Conservation (phyloP, 306 rosid species). For the Quillaja saponaria region DNA sequence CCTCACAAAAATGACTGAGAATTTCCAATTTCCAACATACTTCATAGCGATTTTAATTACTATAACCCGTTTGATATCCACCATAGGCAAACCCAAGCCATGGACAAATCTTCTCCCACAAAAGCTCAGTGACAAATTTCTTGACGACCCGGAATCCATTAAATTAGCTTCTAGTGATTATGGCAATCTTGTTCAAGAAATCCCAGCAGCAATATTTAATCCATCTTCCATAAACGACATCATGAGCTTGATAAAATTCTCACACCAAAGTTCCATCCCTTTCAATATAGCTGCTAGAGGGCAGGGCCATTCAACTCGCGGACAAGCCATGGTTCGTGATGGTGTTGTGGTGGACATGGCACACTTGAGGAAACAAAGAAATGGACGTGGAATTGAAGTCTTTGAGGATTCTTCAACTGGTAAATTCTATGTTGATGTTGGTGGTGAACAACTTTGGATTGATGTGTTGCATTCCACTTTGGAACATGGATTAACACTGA, state of each 20-base stretch:
- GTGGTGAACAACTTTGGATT: conserved; percentile 68
- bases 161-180: conserved; percentile 56
- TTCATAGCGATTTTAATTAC: conserved; percentile 33
- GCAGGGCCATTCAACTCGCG: conserved; percentile 64
- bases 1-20: conserved; percentile 43
- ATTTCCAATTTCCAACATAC: conserved; percentile 25
- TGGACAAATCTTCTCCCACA: conserved; percentile 27
- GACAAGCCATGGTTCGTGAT: conserved; percentile 67
- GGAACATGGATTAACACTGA: conserved; percentile 59
- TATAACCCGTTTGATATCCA: conserved; percentile 43
- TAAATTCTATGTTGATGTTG: conserved; percentile 58
- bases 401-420: conserved; percentile 35
- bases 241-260: conserved; percentile 34
- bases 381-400: conserved; percentile 29
- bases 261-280: conserved; percentile 45
- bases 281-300: conserved; percentile 60
- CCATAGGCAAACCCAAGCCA: conserved; percentile 43
- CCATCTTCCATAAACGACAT: conserved; percentile 65
- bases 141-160: conserved; percentile 47
- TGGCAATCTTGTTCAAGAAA: conserved; percentile 50
- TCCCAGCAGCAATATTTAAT: conserved; percentile 56
- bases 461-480: conserved; percentile 56
- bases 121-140: conserved; percentile 35
- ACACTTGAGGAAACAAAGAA: conserved; percentile 27
- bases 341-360: conserved; percentile 74